Evolutionary conservation across 345 rosid genomes (phyloP), one percentile per base, ranked within the genome.

Genomic region (Raphanus raphanistrum): DNA sequence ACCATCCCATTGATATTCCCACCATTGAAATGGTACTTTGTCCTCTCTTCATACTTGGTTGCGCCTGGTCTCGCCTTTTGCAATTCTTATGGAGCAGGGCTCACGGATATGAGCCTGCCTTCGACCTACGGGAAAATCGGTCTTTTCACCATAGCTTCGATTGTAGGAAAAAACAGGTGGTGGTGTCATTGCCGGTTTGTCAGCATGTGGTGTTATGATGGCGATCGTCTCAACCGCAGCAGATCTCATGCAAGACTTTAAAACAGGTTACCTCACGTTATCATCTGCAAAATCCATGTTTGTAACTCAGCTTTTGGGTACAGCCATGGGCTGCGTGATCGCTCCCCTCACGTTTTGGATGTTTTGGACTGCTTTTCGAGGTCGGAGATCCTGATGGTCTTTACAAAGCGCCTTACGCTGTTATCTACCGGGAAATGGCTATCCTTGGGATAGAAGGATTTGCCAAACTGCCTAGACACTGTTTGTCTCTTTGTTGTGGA

Each of bases 231-330:
- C 98, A 50, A 94, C 91, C 0, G 98, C 98, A 6, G 96, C 97
- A 63, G 97, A 94, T 84, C 96, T 94, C 29, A 90, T 94, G 97
- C 97, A 92, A 84, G 97, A 94, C 81, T 92, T 94, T 75, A 94
- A 92, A 86, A 92, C 95, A 4, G 93, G 93, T 70, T 90, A 90
- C 84, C 92, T 89, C 48, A 92, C 98, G 16, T 70, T 86, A 70
- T 90, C 98, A 26, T 94, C 98, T 5, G 97, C 97, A 69, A 94
- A 86, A 77, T 92, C 97, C 25, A 88, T 92, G 97, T 92, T 94
- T 75, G 92, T 92, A 77, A 92, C 92, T 83, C 97, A 92, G 82
- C 76, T 92, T 21, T 31, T 88, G 0, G 96, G 97, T 65, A 90
- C 97, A 0, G 95, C 92, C 61, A 89, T 92, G 95, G 98, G 95